These are phyloP conservation scores for Gypsophila paniculata DNA, from an alignment of 179 eudicot species.

Conservation along the genomic window DNA sequence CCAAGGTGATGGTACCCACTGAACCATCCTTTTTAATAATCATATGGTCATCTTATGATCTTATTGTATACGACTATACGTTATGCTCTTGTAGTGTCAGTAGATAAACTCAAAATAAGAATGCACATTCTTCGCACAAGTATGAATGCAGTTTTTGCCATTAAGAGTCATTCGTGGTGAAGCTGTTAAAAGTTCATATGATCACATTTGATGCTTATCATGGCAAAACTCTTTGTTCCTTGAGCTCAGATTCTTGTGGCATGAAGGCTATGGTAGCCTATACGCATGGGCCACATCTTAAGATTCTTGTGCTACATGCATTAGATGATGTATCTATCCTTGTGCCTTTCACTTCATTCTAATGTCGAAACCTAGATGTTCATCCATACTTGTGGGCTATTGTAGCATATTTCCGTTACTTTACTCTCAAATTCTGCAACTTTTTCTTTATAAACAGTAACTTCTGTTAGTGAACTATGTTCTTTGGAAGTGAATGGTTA, in stretches of 20 bases:
- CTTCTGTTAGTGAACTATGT: background rate
- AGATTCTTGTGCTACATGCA: background rate
- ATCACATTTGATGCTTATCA: background rate
- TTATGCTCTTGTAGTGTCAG: background rate
- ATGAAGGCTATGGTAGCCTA: background rate
- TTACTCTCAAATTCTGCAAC: background rate
- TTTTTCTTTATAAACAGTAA: background rate
- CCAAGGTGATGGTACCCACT: background rate
- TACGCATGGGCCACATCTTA: background rate
- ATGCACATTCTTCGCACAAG: background rate
- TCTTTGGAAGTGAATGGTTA: background rate
- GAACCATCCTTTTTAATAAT: background rate
- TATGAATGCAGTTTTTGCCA: background rate
- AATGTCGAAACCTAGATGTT: too few relatives aligned
- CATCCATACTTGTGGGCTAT: too few relatives aligned
- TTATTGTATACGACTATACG: too few relatives aligned
- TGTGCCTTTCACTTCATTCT: background rate
- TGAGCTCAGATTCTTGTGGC: background rate
- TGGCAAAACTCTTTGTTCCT: background rate
- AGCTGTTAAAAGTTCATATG: too few relatives aligned
- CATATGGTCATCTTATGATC: background rate
- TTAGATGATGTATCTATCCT: background rate
- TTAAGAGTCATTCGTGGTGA: background rate
- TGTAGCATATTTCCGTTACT: too few relatives aligned
- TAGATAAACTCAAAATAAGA: background rate